Percentiles rank a stretch among this genome's conserved stretches.
Evolutionary conservation across 768 basidiomycete genomes (phyloP).

Genomic region (Naematelia aurantialba): DNA sequence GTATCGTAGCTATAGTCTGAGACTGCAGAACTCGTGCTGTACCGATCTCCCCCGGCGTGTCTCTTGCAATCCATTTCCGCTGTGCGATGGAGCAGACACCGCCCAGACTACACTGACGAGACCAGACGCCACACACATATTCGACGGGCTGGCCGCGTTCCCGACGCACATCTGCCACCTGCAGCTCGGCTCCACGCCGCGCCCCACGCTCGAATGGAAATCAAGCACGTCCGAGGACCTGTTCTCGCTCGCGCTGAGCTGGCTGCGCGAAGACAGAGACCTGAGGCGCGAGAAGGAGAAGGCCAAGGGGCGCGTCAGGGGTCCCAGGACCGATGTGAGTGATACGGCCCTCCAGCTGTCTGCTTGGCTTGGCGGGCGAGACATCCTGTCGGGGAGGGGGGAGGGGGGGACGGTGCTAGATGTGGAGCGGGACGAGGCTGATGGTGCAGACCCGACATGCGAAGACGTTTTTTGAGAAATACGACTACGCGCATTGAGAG

Average conservation of each 20-base stretch:
- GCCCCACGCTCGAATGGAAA: conserved; percentile 67
- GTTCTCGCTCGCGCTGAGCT: conserved; percentile 72
- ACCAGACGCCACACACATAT: conserved; percentile 92
- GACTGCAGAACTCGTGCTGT: neutral
- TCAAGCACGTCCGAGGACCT: conserved; percentile 54
- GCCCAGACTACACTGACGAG: conserved; percentile 13
- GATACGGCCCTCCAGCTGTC: neutral
- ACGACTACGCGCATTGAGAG: conserved; percentile 40
- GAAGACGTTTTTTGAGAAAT: conserved; percentile 51
- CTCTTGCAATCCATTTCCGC: neutral
- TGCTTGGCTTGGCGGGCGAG: neutral
- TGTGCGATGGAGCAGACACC: neutral
- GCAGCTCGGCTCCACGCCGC: conserved; percentile 68
- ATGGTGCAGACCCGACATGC: conserved; percentile 42
- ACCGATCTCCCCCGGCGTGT: neutral
- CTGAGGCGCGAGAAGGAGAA: conserved; percentile 51
- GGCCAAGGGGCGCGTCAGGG: conserved; percentile 59
- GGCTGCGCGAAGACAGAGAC: conserved; percentile 81
- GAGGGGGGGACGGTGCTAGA: too few species aligned
- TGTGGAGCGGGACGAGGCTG: neutral
- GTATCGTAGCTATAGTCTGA: conserved; percentile 1
- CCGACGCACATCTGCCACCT: conserved; percentile 92
- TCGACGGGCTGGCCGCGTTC: conserved; percentile 84
- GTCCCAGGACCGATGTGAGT: conserved; percentile 47
- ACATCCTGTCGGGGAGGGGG: too few species aligned